Evolutionary conservation across 2,329 filamentous ascomycete genomes (phyloP), one percentile per base, ranked within the genome.

Genomic region (Diaporthe citrichinensis): DNA sequence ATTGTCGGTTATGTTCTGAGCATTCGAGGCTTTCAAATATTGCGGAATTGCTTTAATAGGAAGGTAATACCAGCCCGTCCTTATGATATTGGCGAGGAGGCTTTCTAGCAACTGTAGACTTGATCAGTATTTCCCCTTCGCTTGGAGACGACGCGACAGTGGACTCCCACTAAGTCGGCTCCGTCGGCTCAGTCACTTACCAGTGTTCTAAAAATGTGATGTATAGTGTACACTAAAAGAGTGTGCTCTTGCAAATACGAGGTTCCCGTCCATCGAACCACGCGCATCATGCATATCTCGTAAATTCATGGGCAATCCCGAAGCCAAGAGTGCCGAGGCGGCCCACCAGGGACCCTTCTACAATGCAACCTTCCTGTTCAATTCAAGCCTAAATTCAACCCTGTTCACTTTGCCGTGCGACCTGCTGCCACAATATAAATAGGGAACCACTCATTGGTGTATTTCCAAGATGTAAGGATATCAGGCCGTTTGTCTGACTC

Each of bases 301-400:
- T 68, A 68, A 28, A 53, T 28, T 4, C 20, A 39, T 53, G 62
- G 31, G 62, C 46, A 53, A 53, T 23, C 25, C 46, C 12, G 23
- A 53, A 15, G 65, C 65, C 65, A 68, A 68, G 65, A 53, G 12
- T 68, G 65, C 65, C 65, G 31, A 68, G 65, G 4, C 46, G 65
- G 31, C 46, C 65, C 31, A 68, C 65, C 31, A 53, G 31, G 15
- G 25, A 41, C 31, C 65, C 65, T 39, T 53, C 39, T 53, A 25
- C 65, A 46, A 53, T 68, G 65, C 20, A 39, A 68, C 65, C 65
- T 68, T 68, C 65, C 46, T 20, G 4, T 44, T 65, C 59, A 46
- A 46, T 23, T 20, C 59, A 62, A 62, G 59, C 25, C 59, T 34
- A 49, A 49, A 53, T 53, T 53, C 31, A 68, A 68, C 20, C 46